Evolutionary conservation across 139 green algal genomes (phyloP).

Genomic region (Mychonastes homosphaera): DNA sequence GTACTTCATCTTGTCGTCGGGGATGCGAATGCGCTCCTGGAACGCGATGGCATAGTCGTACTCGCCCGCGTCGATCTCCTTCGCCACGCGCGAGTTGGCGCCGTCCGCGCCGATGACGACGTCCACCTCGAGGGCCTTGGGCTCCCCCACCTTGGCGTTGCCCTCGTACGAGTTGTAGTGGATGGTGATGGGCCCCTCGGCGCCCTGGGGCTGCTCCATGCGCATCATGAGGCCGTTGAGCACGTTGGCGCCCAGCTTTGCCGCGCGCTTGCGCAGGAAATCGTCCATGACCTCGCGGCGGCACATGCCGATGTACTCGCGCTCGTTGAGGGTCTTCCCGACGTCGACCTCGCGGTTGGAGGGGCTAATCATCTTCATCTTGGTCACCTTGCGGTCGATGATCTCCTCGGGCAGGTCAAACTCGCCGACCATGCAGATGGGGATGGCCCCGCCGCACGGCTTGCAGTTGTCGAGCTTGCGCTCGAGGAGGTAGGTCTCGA

Average conservation of each 20-base stretch:
- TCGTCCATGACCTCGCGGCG: constrained; percentile 91
- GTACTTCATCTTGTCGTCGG: constrained; percentile 98
- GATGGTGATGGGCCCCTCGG: constrained; percentile 74
- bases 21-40: constrained; percentile 93
- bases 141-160: constrained; percentile 73
- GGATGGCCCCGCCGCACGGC: constrained; percentile 91
- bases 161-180: constrained; percentile 89
- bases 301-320: constrained; percentile 99
- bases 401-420: constrained; percentile 93
- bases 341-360: constrained; percentile 98
- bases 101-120: constrained; percentile 93
- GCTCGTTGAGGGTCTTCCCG: constrained; percentile 91
- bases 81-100: constrained; percentile 95
- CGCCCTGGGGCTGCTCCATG: constrained; percentile 49
- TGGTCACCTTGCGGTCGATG: constrained; percentile 91
- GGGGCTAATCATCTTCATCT: constrained; percentile 99
- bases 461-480: constrained; percentile 98
- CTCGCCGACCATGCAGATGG: constrained; percentile 98
- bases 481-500: constrained; percentile 95
- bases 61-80: constrained; percentile 95
- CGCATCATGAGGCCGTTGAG: constrained; percentile 94
- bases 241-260: constrained; percentile 72
- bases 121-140: constrained; percentile 84
- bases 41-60: constrained; percentile 99
- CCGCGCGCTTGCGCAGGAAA: constrained; percentile 88